Conservation (phyloP, 2,329 filamentous ascomycete species). For the Corynespora cassiicola region DNA sequence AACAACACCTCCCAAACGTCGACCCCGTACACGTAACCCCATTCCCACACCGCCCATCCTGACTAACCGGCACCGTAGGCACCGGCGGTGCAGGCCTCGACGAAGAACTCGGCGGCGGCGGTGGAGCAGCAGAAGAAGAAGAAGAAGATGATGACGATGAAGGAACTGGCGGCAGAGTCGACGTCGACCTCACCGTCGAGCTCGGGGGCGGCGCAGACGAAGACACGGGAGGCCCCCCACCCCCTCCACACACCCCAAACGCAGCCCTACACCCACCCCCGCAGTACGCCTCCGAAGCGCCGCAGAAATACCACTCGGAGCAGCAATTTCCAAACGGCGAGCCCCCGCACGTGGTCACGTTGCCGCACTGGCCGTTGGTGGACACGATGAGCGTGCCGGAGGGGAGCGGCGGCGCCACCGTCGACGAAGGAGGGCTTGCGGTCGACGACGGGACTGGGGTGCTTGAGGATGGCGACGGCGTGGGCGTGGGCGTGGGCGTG, state of each 20-base stretch:
- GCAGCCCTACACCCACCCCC: constrained; percentile 31
- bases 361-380: constrained; percentile 35
- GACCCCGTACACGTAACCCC: constrained; percentile 28
- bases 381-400: constrained; percentile 30
- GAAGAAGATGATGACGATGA: constrained; percentile 7
- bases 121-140: constrained; percentile 1
- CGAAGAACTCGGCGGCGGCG: constrained; percentile 14
- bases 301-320: constrained; percentile 34
- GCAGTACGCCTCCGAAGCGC: constrained; percentile 27
- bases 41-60: constrained; percentile 32
- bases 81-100: constrained; percentile 20
- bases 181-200: constrained; percentile 14
- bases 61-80: constrained; percentile 28
- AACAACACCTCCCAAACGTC: constrained; percentile 33
- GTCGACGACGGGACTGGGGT: constrained; percentile 15
- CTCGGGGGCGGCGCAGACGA: constrained; percentile 12
- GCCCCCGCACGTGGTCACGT: constrained; percentile 34
- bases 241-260: constrained; percentile 31
- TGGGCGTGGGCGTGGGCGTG: constrained; percentile 21
- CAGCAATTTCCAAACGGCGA: constrained; percentile 32
- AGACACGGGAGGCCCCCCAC: constrained; percentile 13
- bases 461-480: constrained; percentile 20
- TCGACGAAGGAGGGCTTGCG: constrained; percentile 13
- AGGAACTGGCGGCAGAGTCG: constrained; percentile 4
- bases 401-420: constrained; percentile 26